Evolutionary conservation across 2,329 filamentous ascomycete species (phyloP).

Genomic region (Dryadomyces quercivorus): DNA sequence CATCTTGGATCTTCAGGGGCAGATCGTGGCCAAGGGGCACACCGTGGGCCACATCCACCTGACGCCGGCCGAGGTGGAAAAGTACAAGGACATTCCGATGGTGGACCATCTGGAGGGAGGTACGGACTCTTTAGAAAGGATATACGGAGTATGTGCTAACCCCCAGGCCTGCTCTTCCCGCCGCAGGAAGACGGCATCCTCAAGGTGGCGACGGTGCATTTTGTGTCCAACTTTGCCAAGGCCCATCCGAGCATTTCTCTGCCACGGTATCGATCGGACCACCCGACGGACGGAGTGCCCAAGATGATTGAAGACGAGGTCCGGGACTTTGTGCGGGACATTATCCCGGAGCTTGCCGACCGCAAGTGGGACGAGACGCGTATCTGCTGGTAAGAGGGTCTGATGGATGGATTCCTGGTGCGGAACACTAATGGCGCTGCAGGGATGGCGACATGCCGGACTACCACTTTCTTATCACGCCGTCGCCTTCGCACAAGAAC

Average conservation of each 20-base stretch:
- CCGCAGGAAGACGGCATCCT: slow-evolving; percentile 4
- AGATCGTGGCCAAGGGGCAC: slow-evolving; percentile 44
- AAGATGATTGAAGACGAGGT: slow-evolving; percentile 34
- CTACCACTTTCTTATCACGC: slow-evolving; percentile 5
- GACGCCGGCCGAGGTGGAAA: slow-evolving; percentile 37
- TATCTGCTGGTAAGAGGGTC: slow-evolving; percentile 37
- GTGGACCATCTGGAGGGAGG: slow-evolving; percentile 26
- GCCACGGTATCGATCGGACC: slow-evolving; percentile 5
- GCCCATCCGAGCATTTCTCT: slow-evolving; percentile 6
- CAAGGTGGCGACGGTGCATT: slow-evolving; percentile 1
- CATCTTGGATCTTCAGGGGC: slow-evolving; percentile 31
- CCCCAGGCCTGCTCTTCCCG: not conserved
- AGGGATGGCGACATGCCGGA: slow-evolving; percentile 7
- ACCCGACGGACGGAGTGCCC: slow-evolving; percentile 20
- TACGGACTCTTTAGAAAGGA: too few relatives aligned
- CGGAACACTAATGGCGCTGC: not conserved
- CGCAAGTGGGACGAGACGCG: slow-evolving; percentile 30
- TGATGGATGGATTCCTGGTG: slow-evolving; percentile 4
- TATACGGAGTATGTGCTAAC: not conserved
- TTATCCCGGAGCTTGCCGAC: slow-evolving; percentile 33
- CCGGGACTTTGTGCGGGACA: slow-evolving; percentile 30
- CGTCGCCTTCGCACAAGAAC: slow-evolving; percentile 1
- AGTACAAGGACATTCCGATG: slow-evolving; percentile 44
- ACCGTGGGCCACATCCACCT: slow-evolving; percentile 47
- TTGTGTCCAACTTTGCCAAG: slow-evolving; percentile 4